Percentiles rank a stretch among this genome's conserved stretches.
These are phyloP conservation scores for Curvularia lunata DNA, from an alignment of 2,329 filamentous ascomycete genomes.

Conservation along the genomic window DNA sequence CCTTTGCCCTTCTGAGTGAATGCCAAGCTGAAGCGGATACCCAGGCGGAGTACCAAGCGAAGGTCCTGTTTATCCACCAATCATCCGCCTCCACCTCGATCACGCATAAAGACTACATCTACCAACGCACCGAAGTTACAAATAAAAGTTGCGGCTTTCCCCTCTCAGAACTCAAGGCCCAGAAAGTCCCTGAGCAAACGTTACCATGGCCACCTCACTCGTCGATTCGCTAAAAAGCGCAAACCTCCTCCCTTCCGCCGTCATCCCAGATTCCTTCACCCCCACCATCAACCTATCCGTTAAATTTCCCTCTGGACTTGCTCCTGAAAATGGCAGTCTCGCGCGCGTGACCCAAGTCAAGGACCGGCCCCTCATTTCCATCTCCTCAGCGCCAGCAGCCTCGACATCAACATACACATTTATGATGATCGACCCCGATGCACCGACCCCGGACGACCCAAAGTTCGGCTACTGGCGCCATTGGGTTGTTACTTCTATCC, in stretches of 20 bases:
- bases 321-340: slow-evolving; percentile 34
- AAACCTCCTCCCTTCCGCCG: slow-evolving; percentile 36
- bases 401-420: slow-evolving; percentile 51
- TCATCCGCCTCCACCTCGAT: not conserved
- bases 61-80: slow-evolving; percentile 21
- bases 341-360: slow-evolving; percentile 46
- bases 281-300: slow-evolving; percentile 53
- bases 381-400: slow-evolving; percentile 38
- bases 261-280: slow-evolving; percentile 54
- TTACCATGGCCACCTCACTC: slow-evolving; percentile 20
- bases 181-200: not conserved
- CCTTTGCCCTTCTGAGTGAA: slow-evolving; percentile 9
- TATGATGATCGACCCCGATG: slow-evolving; percentile 62
- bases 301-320: slow-evolving; percentile 31
- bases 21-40: slow-evolving; percentile 16
- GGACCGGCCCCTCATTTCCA: slow-evolving; percentile 22
- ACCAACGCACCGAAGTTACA: not conserved
- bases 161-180: not conserved
- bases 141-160: not conserved
- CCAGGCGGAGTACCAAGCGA: slow-evolving; percentile 7
- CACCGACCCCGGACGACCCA: slow-evolving; percentile 61
- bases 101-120: slow-evolving; percentile 11
- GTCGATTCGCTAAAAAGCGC: slow-evolving; percentile 34
- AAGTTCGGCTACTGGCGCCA: slow-evolving; percentile 64
- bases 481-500: slow-evolving; percentile 53